phyloP scores from a whole-genome alignment of 176 grass and related monocot genomes.

The Hsuehochloa calcarea region DNA sequence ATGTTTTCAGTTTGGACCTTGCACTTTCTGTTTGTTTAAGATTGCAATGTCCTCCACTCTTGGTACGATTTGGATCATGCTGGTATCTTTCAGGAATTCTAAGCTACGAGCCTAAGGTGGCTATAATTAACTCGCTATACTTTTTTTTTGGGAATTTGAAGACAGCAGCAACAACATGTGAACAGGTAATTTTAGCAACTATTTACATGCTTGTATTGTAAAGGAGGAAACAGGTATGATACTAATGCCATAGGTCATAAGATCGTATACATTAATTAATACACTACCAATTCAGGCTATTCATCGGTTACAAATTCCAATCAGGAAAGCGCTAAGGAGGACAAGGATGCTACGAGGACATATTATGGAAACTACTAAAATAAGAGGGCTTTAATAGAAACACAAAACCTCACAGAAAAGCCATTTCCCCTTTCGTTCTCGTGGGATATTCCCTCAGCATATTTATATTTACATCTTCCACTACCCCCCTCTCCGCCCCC shows the following conservation, averaged over 20 bases:
- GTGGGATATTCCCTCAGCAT: conserved; percentile 53
- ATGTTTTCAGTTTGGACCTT: conserved; percentile 5
- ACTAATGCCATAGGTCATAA: not conserved
- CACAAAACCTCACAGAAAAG: conserved; percentile 16
- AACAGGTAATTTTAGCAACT: not conserved
- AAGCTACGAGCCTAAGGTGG: not conserved
- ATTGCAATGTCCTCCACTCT: not conserved
- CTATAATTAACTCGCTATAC: not conserved
- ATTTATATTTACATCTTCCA: conserved; percentile 28
- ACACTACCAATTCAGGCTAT: not conserved
- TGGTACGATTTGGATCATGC: not conserved
- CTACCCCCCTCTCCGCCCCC: conserved; percentile 18
- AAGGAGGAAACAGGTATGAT: not conserved
- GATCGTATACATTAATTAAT: not conserved
- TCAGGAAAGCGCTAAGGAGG: too few relatives aligned
- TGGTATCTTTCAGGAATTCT: not conserved
- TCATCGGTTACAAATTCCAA: too few relatives aligned
- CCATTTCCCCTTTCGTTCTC: conserved; percentile 27
- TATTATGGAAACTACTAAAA: not conserved
- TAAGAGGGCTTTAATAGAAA: not conserved
- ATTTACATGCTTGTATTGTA: not conserved
- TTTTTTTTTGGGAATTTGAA: not conserved
- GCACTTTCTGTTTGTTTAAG: not conserved
- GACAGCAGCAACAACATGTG: not conserved
- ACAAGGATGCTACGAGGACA: too few relatives aligned